These are phyloP conservation scores for Ustilago crameri DNA, from an alignment of 1,284 basidiomycete genomes.

Conservation along the genomic window DNA sequence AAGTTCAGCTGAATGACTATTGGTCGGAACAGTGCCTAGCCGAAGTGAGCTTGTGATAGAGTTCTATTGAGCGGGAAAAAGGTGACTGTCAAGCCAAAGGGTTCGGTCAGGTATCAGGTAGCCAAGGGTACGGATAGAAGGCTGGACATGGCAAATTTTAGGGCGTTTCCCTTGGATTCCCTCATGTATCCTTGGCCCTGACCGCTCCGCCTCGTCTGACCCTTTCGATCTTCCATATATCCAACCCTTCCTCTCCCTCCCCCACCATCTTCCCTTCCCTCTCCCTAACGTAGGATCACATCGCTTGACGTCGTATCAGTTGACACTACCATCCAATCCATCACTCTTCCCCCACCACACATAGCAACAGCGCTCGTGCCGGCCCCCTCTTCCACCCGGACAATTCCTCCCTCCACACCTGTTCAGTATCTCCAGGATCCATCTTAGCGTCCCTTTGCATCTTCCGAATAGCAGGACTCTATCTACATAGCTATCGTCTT, in stretches of 20 bases:
- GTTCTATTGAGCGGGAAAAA: neutral
- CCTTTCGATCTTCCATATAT: constrained; percentile 14
- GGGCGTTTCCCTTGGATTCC: constrained; percentile 18
- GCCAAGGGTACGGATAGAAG: no score
- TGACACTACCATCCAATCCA: neutral
- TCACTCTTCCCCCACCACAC: neutral
- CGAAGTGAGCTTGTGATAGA: no score
- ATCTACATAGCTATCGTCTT: neutral
- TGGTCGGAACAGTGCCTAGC: no score
- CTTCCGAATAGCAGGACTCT: neutral
- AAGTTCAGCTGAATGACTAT: no score
- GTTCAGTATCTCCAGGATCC: neutral
- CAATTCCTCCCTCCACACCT: neutral
- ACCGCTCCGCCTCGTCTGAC: neutral
- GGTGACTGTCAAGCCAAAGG: neutral
- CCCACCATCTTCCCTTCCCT: neutral
- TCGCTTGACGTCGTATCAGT: neutral
- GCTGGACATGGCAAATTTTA: constrained; percentile 14
- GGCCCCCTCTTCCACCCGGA: neutral
- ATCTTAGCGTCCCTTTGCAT: neutral
- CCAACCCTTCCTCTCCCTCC: neutral
- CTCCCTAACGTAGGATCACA: neutral
- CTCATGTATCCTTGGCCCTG: constrained; percentile 1
- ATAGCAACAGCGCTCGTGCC: neutral
- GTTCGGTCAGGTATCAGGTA: no score